Evolutionary conservation across 352 stramenopile genomes (phyloP).

Genomic region (Pythium apleroticum): DNA sequence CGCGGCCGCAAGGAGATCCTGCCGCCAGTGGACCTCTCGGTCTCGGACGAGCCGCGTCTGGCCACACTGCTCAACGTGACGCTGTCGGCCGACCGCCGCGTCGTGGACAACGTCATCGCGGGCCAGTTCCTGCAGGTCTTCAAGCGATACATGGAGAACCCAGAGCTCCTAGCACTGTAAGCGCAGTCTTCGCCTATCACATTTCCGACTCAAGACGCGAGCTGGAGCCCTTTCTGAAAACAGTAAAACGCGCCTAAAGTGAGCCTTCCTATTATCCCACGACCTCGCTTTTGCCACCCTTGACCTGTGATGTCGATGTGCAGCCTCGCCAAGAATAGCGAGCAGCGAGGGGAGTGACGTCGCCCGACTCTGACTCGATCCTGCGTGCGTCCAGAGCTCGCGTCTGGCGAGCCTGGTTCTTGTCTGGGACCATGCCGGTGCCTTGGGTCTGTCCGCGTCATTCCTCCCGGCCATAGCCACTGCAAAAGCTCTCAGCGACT

Average conservation of each 20-base stretch:
- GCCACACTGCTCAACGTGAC: conserved; percentile 95
- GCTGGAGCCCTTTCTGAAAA: background rate
- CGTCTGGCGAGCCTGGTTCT: background rate
- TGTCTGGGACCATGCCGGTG: background rate
- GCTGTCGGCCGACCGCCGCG: conserved; percentile 95
- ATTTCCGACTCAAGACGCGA: background rate
- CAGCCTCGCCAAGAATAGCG: conserved; percentile 9
- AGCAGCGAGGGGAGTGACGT: background rate
- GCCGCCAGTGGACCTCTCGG: conserved; percentile 42
- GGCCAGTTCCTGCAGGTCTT: conserved; percentile 96
- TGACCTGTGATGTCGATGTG: background rate
- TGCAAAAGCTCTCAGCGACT: background rate
- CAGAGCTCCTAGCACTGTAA: conserved; percentile 87
- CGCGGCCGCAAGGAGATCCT: conserved; percentile 89
- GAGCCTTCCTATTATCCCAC: conserved; percentile 1
- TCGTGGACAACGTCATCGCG: conserved; percentile 97
- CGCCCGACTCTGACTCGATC: background rate
- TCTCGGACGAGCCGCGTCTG: conserved; percentile 71
- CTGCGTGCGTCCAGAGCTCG: background rate
- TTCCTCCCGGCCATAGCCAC: background rate
- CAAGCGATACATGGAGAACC: conserved; percentile 96
- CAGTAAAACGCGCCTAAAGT: background rate
- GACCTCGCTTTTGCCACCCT: background rate
- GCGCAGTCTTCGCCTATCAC: background rate
- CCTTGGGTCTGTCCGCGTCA: background rate